Evolutionary conservation across 768 basidiomycete species (phyloP).

Genomic region (Xerocomus brunneocitrinus): DNA sequence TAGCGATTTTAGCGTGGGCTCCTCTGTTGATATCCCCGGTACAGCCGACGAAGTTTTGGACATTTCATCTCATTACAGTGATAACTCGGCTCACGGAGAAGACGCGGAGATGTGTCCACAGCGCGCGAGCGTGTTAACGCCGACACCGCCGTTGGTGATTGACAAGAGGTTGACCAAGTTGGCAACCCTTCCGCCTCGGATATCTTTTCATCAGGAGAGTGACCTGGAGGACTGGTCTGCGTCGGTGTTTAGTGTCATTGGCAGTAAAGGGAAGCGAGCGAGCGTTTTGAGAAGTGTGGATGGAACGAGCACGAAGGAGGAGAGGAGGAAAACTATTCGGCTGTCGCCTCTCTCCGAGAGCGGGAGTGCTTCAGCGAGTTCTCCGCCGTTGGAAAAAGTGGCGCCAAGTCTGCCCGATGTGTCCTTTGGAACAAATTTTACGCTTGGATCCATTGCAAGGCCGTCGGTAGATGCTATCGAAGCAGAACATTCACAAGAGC

Average conservation of each 20-base stretch:
- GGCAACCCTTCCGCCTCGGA: slow-evolving; percentile 42
- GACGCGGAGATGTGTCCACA: slow-evolving; percentile 7
- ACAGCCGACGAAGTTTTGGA: slow-evolving; percentile 27
- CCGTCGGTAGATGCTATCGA: slow-evolving; percentile 2
- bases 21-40: slow-evolving; percentile 14
- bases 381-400: slow-evolving; percentile 2
- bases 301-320: slow-evolving; percentile 3
- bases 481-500: slow-evolving; percentile 13
- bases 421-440: slow-evolving; percentile 19
- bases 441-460: slow-evolving; percentile 13
- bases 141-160: slow-evolving; percentile 32
- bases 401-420: slow-evolving; percentile 12
- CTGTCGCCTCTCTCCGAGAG: slow-evolving; percentile 1
- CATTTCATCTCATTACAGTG: slow-evolving; percentile 23
- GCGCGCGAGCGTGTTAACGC: slow-evolving; percentile 8
- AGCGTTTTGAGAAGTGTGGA: slow-evolving; percentile 4
- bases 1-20: not conserved
- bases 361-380: not conserved
- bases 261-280: slow-evolving; percentile 21
- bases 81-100: slow-evolving; percentile 1
- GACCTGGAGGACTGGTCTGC: slow-evolving; percentile 54
- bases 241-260: slow-evolving; percentile 50
- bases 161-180: slow-evolving; percentile 20
- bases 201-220: slow-evolving; percentile 48
- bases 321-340: slow-evolving; percentile 19